Conservation (phyloP, 768 basidiomycete species). For the Zangia roseola region DNA sequence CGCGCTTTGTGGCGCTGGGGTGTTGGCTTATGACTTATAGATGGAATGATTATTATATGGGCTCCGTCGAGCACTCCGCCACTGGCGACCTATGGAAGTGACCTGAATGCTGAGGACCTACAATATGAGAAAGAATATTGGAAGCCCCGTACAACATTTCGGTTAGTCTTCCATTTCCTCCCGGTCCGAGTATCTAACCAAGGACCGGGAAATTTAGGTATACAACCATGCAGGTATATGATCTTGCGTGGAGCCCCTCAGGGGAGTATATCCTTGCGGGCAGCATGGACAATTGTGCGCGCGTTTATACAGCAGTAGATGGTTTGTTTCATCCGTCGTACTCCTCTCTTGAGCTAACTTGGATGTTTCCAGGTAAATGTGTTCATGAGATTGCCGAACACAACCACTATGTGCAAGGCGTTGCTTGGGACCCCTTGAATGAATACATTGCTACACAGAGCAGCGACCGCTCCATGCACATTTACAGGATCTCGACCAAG, state of each 20-base stretch:
- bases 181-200: slow-evolving; percentile 1
- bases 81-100: slow-evolving; percentile 76
- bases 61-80: slow-evolving; percentile 75
- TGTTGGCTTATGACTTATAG: slow-evolving; percentile 38
- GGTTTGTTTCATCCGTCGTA: slow-evolving; percentile 42
- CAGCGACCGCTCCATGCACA: slow-evolving; percentile 93
- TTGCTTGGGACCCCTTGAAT: slow-evolving; percentile 97
- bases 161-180: slow-evolving; percentile 44
- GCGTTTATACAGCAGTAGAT: slow-evolving; percentile 74
- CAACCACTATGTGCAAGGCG: slow-evolving; percentile 95
- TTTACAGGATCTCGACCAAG: slow-evolving; percentile 80
- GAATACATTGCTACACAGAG: slow-evolving; percentile 98
- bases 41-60: slow-evolving; percentile 98
- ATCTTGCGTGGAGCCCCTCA: slow-evolving; percentile 95
- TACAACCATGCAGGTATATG: slow-evolving; percentile 95
- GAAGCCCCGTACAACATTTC: slow-evolving; percentile 84
- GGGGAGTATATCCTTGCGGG: slow-evolving; percentile 95
- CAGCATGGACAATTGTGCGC: slow-evolving; percentile 92
- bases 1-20: background rate
- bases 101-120: slow-evolving; percentile 71
- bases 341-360: background rate
- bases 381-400: slow-evolving; percentile 92
- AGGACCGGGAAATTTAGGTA: slow-evolving; percentile 49
- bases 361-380: slow-evolving; percentile 61
- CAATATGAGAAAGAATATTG: slow-evolving; percentile 94